Base-by-base conservation (phyloP, 352 stramenopile species). In the Nothophytophthora sp. region DNA sequence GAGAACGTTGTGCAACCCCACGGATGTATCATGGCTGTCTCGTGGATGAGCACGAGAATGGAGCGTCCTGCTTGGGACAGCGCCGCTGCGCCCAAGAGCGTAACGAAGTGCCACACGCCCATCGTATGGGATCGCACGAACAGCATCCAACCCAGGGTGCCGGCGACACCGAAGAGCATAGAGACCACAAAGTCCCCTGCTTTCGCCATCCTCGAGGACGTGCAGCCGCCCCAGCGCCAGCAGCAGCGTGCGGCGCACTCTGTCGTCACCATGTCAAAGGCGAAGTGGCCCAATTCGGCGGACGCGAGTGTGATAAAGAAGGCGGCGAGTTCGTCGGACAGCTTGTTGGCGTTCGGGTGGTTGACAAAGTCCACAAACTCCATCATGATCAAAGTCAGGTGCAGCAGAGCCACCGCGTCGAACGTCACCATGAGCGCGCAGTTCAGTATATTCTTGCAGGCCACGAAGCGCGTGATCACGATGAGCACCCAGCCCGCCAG, bases 311-410 rank as follows among this genome's bases (percentile, higher is more conserved):
- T 63, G 47, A 83, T 29, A 43, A 86, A 83, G 52, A 87, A 87
- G 4, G 71, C 60, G 8, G 57, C 67, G 23, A 87, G 55, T 13
- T 80, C 50, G 43, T 66, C 60, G 11, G 54, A 50, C 8, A 74
- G 51, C 1, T 70, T 55, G 24, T 50, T 45, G 1, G 75, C 60
- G 22, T 63, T 29, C 2, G 76, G 76, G 34, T 86, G 60, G 23
- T 76, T 63, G 2, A 89, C 47, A 30, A 85, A 76, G 47, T 86
- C 76, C 1, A 70, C 59, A 11, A 81, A 65, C 23, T 82, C 76
- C 68, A 86, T 82, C 65, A 89, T 72, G n/a, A 81, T 76, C n/a
- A 71, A 48, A 8, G 78, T 62, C 36, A 89, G 40, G 27, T 81
- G 78, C 27, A 77, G 65, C 30, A 89, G 34, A 0, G 70, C 74